These are phyloP conservation scores for Pseudocercospora macadamiae DNA, from an alignment of 2,329 filamentous ascomycete genomes.

Conservation along the genomic window DNA sequence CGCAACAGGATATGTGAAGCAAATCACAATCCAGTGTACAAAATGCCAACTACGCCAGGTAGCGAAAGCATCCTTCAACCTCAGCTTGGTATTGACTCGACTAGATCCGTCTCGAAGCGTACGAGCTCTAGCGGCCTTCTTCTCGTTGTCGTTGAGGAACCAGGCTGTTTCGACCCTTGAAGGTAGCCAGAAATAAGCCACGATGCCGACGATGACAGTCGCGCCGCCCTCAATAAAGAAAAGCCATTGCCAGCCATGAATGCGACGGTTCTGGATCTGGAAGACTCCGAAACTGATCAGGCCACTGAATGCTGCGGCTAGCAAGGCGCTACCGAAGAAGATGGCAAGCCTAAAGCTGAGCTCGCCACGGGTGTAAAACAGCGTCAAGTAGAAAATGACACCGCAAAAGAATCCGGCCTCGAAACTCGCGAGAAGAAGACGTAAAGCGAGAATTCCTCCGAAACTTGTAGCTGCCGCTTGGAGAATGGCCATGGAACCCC, in stretches of 20 bases:
- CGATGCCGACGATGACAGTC: slow-evolving; percentile 40
- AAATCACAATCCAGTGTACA: neutral
- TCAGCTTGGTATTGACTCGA: neutral
- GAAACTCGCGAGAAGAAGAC: slow-evolving; percentile 52
- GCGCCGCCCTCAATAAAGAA: slow-evolving; percentile 48
- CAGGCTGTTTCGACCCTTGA: neutral
- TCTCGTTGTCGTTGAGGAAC: neutral
- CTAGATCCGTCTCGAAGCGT: neutral
- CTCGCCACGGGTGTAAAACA: slow-evolving; percentile 51
- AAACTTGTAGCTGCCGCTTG: slow-evolving; percentile 56
- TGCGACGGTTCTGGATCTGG: slow-evolving; percentile 51
- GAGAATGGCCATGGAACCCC: slow-evolving; percentile 53
- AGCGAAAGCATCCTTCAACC: neutral
- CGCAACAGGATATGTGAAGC: neutral
- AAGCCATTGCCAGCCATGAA: slow-evolving; percentile 53
- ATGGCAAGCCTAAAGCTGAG: slow-evolving; percentile 50
- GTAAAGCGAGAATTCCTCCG: slow-evolving; percentile 52
- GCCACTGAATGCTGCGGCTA: slow-evolving; percentile 47
- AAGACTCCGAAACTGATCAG: slow-evolving; percentile 49
- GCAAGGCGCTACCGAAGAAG: slow-evolving; percentile 49
- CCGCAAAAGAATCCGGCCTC: slow-evolving; percentile 61
- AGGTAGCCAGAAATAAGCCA: slow-evolving; percentile 40
- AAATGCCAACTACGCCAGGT: neutral
- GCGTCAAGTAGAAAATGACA: slow-evolving; percentile 57
- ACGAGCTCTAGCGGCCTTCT: neutral